Evolutionary conservation across 352 stramenopile species (phyloP).

Genomic region (Phytopythium sindhum): DNA sequence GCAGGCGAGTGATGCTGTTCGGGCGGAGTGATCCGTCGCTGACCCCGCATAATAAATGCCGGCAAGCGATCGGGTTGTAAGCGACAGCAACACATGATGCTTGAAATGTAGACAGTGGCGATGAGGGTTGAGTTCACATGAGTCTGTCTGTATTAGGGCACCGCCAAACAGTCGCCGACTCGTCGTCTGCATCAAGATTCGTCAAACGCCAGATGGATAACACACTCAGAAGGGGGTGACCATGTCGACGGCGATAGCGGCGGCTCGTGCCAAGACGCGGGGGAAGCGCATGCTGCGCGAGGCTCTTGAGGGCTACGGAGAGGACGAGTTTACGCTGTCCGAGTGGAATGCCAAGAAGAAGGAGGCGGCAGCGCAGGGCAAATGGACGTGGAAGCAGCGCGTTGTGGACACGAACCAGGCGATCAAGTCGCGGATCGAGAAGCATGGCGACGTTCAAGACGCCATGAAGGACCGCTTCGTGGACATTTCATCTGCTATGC

Average conservation of each 20-base stretch:
- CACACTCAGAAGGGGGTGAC: background rate
- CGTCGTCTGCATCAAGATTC: background rate
- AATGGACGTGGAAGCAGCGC: constrained; percentile 44
- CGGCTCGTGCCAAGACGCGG: constrained; percentile 58
- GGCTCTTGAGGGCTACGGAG: constrained; percentile 46
- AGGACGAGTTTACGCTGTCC: constrained; percentile 42
- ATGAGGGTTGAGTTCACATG: background rate
- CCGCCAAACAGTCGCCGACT: constrained; percentile 1
- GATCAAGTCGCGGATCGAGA: constrained; percentile 39
- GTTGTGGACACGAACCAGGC: constrained; percentile 30
- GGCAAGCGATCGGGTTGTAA: background rate
- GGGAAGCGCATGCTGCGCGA: constrained; percentile 65
- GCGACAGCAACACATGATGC: background rate
- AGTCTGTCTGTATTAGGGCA: background rate
- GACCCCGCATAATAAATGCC: background rate
- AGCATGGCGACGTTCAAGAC: constrained; percentile 17
- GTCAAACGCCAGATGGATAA: background rate
- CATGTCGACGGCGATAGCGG: constrained; percentile 69
- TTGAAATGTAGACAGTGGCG: background rate
- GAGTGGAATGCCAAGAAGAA: constrained; percentile 58
- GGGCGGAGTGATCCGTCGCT: no score
- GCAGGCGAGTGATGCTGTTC: background rate
- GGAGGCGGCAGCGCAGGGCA: constrained; percentile 24
- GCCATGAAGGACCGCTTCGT: constrained; percentile 32
- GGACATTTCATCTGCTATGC: constrained; percentile 31